Evolutionary conservation across 306 rosid genomes (phyloP), one percentile per base, ranked within the genome.

Genomic region (Prunus campanulata): DNA sequence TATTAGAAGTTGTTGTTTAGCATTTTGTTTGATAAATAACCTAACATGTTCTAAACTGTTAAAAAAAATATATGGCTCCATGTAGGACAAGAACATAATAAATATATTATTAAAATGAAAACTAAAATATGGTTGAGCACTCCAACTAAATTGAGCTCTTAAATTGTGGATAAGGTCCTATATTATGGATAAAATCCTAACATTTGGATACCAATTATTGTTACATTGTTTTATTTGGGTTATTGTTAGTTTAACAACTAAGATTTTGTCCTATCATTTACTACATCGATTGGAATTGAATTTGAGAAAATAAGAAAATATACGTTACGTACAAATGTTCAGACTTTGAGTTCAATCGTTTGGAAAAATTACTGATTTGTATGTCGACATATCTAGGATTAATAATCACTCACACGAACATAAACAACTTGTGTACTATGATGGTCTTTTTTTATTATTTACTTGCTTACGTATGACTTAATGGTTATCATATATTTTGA

Each of bases 331-430:
- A 11, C 15, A 59, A 24, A 20, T 5, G 2, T 48, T 48, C 4
- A 48, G 0, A 39, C 44, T 39, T 39, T 7, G 9, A 39, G 44
- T 39, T 39, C 2, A 7, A 39, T 39, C 0, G 0, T 6, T 39
- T 39, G 0, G 0, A 39, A 39, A 39, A 0, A 39, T 39, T 39
- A 0, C 2, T n/a, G 3, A 9, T 0, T 5, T 9, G 4, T 55
- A n/a, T 3, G 14, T 2, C 10, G 14, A 60, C 2, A 19, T 5
- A 60, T 12, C 0, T 25, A 25, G 0, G 0, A 12, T 12, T 12
- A 8, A 0, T 1, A 60, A 25, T 12, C 2, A 12, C 8, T 60
- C 44, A 7, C 44, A 6, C 44, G 2, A 39, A 39, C 44, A 39
- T 39, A 39, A 39, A 7, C 6, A 11, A 0, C 6, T 20, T 20